Evolutionary conservation across 2,329 filamentous ascomycete species (phyloP), one percentile per base, ranked within the genome.

Genomic region (Peltaster fructicola): DNA sequence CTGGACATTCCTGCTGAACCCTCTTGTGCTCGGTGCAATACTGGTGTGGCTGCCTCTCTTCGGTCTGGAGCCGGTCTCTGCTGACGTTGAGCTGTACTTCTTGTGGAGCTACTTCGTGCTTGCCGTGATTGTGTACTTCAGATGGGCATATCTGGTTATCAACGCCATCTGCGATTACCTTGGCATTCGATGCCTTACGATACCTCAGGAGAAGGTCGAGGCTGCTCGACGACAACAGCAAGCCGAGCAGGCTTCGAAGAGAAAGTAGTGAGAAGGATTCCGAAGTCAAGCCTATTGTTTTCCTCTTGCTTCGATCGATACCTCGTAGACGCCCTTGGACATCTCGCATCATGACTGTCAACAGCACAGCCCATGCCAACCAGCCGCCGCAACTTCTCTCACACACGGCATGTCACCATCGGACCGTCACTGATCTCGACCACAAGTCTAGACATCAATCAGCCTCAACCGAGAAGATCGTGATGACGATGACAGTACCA

Each of bases 111-210:
- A 92, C 55, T 75, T 95, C 33, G 42, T 78, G 23, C 88, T 93
- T 48, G 73, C 84, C 2, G 56, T 73, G 22, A 56, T 84, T n/a
- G 77, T 80, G 3, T 98, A 98, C 53, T 84, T 78, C 51, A 70
- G 77, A 38, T 98, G 88, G 88, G 88, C 88, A 1, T 75, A 77
- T 41, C 60, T 92, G 20, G 84, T 95, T 23, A 81, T 92, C 43
- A 77, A 73, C 34, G 78, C 76, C 47, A 95, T 98, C 41, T 95
- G 88, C 56, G 65, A 73, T 27, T 95, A 78, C 53, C 59, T 98
- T 13, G 82, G 80, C 33, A 98, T 98, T 59, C 88, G 85, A 45
- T 92, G 85, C 44, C 57, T 98, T 37, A 95, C 84, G 1, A 93
- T 98, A 32, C 55, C 57, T 3, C 38, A 40, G 21, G 44, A 49